Evolutionary conservation across 1,284 basidiomycete species (phyloP), one percentile per base, ranked within the genome.

Genomic region (Sporisorium iseilematis-ciliati): DNA sequence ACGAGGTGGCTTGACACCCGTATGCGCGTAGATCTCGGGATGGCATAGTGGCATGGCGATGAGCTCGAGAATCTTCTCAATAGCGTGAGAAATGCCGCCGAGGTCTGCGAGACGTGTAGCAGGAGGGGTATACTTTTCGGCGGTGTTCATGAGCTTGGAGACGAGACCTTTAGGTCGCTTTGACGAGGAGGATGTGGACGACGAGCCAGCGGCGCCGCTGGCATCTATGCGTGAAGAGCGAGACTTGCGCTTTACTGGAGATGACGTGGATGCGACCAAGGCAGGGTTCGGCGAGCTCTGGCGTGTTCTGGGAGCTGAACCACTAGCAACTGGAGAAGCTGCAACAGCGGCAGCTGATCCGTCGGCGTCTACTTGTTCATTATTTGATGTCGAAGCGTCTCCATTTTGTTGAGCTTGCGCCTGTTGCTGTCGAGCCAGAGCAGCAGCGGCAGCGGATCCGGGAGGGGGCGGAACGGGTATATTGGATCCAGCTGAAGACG

Each of bases 11-110:
- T 93, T 92, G 11, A 97, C 92, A 2, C 96, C 96, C 0, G 94
- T 96, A 79, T 95, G 92, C 7, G 93, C 86, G 86, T 97, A 99
- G 14, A 99, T 91, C 85, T 99, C 96, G 0, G 96, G 96, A 86
- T 98, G 96, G 62, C 92, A 91, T 4, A 99, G 87, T 0, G 96
- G 96, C 90, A 98, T 92, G 0, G 93, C 95, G 25, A 98, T 94
- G 21, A 97, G 91, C 84, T 98, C 96, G 31, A 98, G 89, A 87
- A 98, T 90, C 86, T 95, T 95, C 84, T 96, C 94, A 35, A 98
- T 90, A 72, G 92, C 95, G 12, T 88, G 82, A 56, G 92, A 91
- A 7, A 97, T 90, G 4, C 96, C 96, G 23, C 96, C 96, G 1
- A 99, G 89, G 81, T 95, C 92, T 2, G 92, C 89, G 14, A 98